Percentiles rank a stretch among this genome's conserved stretches.
Evolutionary conservation across 176 grass and related monocot species (phyloP).

Genomic region (Aegilops longissima): DNA sequence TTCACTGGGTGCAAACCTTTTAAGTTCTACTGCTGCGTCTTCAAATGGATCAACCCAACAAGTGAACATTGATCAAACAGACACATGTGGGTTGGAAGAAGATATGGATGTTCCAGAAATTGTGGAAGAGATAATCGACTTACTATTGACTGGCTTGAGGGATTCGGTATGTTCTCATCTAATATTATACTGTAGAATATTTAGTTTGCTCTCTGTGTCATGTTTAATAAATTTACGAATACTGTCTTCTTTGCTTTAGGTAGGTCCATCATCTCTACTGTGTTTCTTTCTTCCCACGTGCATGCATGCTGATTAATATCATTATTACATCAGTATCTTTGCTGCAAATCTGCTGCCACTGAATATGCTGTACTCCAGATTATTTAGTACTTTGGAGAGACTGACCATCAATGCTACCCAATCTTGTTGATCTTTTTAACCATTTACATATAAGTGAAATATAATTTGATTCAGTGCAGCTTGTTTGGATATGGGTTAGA

Average conservation of each 20-base stretch:
- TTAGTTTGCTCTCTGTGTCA: neutral
- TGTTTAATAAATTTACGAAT: neutral
- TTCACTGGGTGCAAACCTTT: conserved; percentile 76
- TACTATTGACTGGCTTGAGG: conserved; percentile 81
- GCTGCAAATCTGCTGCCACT: neutral
- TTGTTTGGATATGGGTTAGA: conserved; percentile 15
- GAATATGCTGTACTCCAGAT: neutral
- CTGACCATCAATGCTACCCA: neutral
- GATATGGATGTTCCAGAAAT: conserved; percentile 95
- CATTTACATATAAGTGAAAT: neutral
- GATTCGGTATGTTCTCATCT: conserved; percentile 76
- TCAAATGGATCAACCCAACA: conserved; percentile 41
- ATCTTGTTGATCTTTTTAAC: neutral
- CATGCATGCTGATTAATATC: neutral
- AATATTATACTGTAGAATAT: conserved; percentile 24
- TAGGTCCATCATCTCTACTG: neutral
- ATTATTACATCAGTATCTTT: neutral
- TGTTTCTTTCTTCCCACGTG: neutral
- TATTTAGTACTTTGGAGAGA: neutral
- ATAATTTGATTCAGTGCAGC: neutral
- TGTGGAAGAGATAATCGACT: conserved; percentile 86
- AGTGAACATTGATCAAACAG: conserved; percentile 37
- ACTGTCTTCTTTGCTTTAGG: neutral
- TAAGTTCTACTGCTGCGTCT: conserved; percentile 37
- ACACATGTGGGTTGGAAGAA: conserved; percentile 50